Percentiles rank a stretch among this genome's conserved stretches.
These are phyloP conservation scores for Dendrothele bispora DNA, from an alignment of 768 basidiomycete genomes.

Conservation along the genomic window DNA sequence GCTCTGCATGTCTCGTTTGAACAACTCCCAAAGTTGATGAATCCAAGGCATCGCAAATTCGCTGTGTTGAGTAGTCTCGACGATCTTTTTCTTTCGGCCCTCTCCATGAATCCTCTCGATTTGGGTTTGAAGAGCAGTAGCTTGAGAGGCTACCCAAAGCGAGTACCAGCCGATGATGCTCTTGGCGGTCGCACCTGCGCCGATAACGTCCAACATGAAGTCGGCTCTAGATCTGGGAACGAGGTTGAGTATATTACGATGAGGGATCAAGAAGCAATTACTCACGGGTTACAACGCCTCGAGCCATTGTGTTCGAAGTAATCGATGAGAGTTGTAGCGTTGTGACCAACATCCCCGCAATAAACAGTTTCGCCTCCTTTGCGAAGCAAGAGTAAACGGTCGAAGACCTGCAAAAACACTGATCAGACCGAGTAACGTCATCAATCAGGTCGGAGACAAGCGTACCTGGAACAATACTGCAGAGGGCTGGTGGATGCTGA, in stretches of 20 bases:
- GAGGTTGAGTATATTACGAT: constrained; percentile 9
- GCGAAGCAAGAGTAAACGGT: constrained; percentile 72
- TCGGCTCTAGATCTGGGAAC: constrained; percentile 48
- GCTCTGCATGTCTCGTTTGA: constrained; percentile 42
- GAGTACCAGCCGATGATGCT: constrained; percentile 55
- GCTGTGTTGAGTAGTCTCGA: constrained; percentile 35
- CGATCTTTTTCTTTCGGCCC: constrained; percentile 40
- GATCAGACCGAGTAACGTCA: no score
- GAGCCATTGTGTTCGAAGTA: constrained; percentile 79
- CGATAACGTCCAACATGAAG: constrained; percentile 71
- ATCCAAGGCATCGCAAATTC: constrained; percentile 56
- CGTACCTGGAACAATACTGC: constrained; percentile 83
- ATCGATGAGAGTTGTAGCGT: constrained; percentile 60
- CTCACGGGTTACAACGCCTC: constrained; percentile 76
- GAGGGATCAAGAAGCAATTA: no score
- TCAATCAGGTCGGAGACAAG: no score
- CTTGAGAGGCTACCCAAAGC: constrained; percentile 59
- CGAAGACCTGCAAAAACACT: no score
- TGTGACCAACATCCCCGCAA: constrained; percentile 69
- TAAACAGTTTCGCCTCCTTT: constrained; percentile 79
- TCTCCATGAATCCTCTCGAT: constrained; percentile 49
- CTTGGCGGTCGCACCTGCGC: constrained; percentile 66
- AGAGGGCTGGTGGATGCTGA: constrained; percentile 64
- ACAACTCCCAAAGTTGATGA: constrained; percentile 44
- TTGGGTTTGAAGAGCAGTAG: constrained; percentile 30